Evolutionary conservation across 257 asterid species (phyloP), one percentile per base, ranked within the genome.

Genomic region (Solanum medicagineum): DNA sequence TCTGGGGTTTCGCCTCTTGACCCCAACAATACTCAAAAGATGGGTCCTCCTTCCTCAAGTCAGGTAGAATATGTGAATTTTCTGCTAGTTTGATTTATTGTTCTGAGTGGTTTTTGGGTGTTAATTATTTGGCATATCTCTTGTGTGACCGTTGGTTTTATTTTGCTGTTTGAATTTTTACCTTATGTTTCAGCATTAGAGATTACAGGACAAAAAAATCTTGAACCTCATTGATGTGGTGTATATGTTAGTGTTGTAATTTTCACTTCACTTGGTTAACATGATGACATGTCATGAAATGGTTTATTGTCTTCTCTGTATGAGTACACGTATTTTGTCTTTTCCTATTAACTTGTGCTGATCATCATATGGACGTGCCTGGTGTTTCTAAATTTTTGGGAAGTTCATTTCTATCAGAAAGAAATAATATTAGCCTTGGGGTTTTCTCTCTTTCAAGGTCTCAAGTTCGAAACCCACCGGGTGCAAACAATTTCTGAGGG

Each of bases 11-110:
- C 86, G 88, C 87, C 91, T 42, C 15, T 26, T 66, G 87, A 84
- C 57, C 86, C 88, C n/a, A 90, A 47, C 53, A 86, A 47, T 63
- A 44, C 90, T 65, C 84, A 60, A 47, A 75, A 49, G 36, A 20
- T 36, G 85, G 86, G 63, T 85, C 90, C 90, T 84, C 90, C 91
- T 82, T 82, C 88, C 8, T 84, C 93, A 42, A 89, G 86, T 86
- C 93, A 93, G 98, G 99, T 60, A 22, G 68, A 60, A 60, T 60
- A 60, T 71, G 44, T 69, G 53, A 36, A 16, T 40, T 69, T 36
- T n/a, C 36, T 42, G 20, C 42, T 44, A 71, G 57, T 73, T 73
- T 73, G 81, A 51, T 73, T 73, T 73, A n/a, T 22, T 73, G 81
- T 73, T 45, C 57, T 45, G 32, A 73, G 81, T 22, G 53, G 10